phyloP scores from a whole-genome alignment of 2,329 filamentous ascomycete genomes.

The Botrytis pseudocinerea region DNA sequence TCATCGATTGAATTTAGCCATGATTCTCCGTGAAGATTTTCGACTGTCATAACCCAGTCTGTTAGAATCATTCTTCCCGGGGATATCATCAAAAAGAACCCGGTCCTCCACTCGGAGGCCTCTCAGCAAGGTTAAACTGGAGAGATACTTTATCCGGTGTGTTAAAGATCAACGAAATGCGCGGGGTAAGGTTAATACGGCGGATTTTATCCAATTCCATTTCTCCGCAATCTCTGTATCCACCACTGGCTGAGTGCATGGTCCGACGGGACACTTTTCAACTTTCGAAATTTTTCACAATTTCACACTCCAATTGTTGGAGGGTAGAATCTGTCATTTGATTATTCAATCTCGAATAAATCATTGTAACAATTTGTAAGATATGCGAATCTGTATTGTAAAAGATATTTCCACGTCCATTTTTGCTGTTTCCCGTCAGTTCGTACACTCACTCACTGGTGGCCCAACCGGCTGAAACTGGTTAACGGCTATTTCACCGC shows the following conservation, averaged over 20 bases:
- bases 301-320: too few relatives aligned
- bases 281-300: too few relatives aligned
- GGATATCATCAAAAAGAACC: background rate
- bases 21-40: background rate
- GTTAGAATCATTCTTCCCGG: too few relatives aligned
- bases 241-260: too few relatives aligned
- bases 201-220: background rate
- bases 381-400: too few relatives aligned
- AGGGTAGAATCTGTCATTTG: too few relatives aligned
- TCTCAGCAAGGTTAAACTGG: background rate
- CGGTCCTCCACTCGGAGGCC: background rate
- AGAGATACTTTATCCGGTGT: constrained; percentile 15
- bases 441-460: too few relatives aligned
- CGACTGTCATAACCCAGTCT: background rate
- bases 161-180: background rate
- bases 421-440: too few relatives aligned
- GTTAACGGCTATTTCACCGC: background rate
- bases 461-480: background rate
- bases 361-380: too few relatives aligned
- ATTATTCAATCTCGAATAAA: too few relatives aligned
- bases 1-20: background rate
- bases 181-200: constrained; percentile 17
- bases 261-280: too few relatives aligned
- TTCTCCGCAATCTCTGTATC: background rate
- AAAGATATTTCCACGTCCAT: too few relatives aligned